phyloP scores from a whole-genome alignment of 257 asterid species.

The Ophiorrhiza pumila region DNA sequence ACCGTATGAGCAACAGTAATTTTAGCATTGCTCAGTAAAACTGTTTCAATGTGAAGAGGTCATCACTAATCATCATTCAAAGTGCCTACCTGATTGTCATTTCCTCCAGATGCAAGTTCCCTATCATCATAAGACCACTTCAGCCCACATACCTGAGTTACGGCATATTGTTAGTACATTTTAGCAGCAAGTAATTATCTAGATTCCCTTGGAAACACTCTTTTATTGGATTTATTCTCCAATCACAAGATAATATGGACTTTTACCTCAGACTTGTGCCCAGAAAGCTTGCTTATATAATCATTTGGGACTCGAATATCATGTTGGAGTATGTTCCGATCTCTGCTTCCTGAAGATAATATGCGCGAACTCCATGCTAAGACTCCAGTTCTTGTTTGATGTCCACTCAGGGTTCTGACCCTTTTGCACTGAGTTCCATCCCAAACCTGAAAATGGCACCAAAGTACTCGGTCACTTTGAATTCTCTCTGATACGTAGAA shows the following conservation, averaged over 20 bases:
- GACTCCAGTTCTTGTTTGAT: slow-evolving; percentile 91
- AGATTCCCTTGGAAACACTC: not conserved
- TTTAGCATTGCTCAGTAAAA: not conserved
- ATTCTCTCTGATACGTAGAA: not conserved
- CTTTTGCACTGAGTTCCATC: slow-evolving; percentile 92
- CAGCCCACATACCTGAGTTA: slow-evolving; percentile 74
- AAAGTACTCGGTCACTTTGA: not conserved
- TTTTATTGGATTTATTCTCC: not conserved
- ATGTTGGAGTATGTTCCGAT: slow-evolving; percentile 87
- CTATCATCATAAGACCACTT: slow-evolving; percentile 98
- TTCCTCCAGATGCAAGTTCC: slow-evolving; percentile 98
- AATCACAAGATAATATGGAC: not conserved
- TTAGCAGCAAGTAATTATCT: not conserved
- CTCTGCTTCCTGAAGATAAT: slow-evolving; percentile 94
- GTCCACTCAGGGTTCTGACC: slow-evolving; percentile 88
- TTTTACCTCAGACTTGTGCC: slow-evolving; percentile 92
- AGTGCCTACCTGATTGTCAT: slow-evolving; percentile 75
- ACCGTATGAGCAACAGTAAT: not conserved
- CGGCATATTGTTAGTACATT: not conserved
- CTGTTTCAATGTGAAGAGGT: not conserved
- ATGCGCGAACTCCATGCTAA: slow-evolving; percentile 85
- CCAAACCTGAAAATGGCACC: slow-evolving; percentile 59
- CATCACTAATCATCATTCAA: not conserved
- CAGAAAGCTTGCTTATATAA: slow-evolving; percentile 70
- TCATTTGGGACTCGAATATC: slow-evolving; percentile 88